These are phyloP conservation scores for Limonium bicolor DNA, from an alignment of 148 eudicot genomes.

Conservation along the genomic window DNA sequence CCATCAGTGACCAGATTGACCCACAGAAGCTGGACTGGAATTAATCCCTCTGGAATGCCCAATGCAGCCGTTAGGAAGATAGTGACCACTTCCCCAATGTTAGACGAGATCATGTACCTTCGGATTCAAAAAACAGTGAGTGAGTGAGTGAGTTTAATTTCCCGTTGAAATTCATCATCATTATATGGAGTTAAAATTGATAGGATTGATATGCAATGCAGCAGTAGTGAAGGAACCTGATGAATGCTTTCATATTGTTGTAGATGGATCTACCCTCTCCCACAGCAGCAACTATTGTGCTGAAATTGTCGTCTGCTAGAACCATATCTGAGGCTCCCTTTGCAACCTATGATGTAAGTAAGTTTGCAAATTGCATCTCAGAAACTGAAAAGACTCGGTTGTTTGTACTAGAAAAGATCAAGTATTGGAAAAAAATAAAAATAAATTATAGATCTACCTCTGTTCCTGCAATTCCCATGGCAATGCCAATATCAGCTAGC, in stretches of 20 bases:
- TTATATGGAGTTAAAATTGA: too few relatives aligned
- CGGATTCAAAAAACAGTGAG: too few relatives aligned
- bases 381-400: background rate
- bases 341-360: slow-evolving; percentile 42
- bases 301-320: slow-evolving; percentile 85
- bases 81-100: slow-evolving; percentile 82
- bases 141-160: too few relatives aligned
- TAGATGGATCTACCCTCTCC: slow-evolving; percentile 90
- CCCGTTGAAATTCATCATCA: too few relatives aligned
- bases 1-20: slow-evolving; percentile 93
- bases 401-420: background rate
- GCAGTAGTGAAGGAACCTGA: too few relatives aligned
- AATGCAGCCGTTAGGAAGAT: slow-evolving; percentile 86
- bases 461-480: slow-evolving; percentile 88
- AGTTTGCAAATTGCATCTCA: background rate
- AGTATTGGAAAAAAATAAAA: background rate
- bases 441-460: slow-evolving; percentile 31
- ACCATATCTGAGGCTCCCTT: slow-evolving; percentile 98
- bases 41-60: slow-evolving; percentile 80
- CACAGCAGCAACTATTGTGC: slow-evolving; percentile 74
- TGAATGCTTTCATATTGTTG: slow-evolving; percentile 91
- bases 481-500: slow-evolving; percentile 86
- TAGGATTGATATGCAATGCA: too few relatives aligned
- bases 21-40: slow-evolving; percentile 90
- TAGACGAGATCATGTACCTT: slow-evolving; percentile 98